Percentiles rank a stretch among this genome's conserved stretches.
These are phyloP conservation scores for Candida endomychidarum DNA, from an alignment of 805 yeast genomes.

Conservation along the genomic window DNA sequence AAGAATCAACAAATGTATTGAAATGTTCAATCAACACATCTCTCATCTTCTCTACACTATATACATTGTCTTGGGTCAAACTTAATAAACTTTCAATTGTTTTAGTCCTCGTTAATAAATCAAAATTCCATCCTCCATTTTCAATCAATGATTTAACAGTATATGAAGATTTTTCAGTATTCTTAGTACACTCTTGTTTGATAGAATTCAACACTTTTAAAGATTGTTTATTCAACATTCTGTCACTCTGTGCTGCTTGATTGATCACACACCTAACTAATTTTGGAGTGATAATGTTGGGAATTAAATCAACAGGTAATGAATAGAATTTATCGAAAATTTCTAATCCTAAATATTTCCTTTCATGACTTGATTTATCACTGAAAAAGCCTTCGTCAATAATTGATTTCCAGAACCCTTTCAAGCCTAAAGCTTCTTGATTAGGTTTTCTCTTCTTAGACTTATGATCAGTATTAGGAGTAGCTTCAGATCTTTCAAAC, in stretches of 20 bases:
- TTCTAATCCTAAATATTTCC: constrained; percentile 85
- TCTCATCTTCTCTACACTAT: constrained; percentile 21
- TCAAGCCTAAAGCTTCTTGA: constrained; percentile 29
- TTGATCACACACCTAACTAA: constrained; percentile 71
- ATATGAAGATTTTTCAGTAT: constrained; percentile 40
- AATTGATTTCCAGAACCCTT: constrained; percentile 76
- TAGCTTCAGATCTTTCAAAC: constrained; percentile 24
- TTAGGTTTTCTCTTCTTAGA: constrained; percentile 18
- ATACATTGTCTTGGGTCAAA: constrained; percentile 21
- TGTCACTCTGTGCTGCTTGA: constrained; percentile 65
- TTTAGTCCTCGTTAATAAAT: constrained; percentile 71
- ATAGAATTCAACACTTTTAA: constrained; percentile 48
- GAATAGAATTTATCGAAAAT: constrained; percentile 54
- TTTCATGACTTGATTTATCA: constrained; percentile 74
- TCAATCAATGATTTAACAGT: constrained; percentile 27
- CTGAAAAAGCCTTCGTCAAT: constrained; percentile 82
- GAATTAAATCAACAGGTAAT: constrained; percentile 18
- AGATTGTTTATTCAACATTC: constrained; percentile 69
- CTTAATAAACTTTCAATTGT: constrained; percentile 46
- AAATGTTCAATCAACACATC: constrained; percentile 26
- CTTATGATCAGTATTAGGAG: constrained; percentile 20
- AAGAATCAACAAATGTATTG: constrained; percentile 20
- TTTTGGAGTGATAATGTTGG: constrained; percentile 55
- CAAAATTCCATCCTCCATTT: constrained; percentile 66
- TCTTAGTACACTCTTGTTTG: constrained; percentile 33